Evolutionary conservation across 805 yeast genomes (phyloP).

Genomic region (Brettanomyces sp.): DNA sequence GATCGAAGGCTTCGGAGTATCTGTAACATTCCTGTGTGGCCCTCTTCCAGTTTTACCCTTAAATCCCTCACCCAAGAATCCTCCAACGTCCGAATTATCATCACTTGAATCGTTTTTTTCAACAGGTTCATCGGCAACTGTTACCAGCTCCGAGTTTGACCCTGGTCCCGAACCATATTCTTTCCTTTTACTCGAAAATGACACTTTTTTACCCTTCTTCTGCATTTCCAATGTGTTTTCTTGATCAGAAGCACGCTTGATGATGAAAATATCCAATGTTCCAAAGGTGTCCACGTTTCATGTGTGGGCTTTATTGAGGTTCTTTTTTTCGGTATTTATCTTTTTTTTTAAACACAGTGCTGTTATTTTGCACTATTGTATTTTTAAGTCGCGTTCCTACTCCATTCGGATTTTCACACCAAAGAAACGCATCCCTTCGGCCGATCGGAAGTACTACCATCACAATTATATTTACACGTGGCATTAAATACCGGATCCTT

Average conservation of each 20-base stretch:
- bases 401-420: no score
- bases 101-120: not conserved
- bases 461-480: no score
- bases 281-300: no score
- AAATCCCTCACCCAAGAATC: not conserved
- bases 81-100: not conserved
- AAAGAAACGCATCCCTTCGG: no score
- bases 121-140: not conserved
- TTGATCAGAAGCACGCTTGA: not conserved
- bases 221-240: not conserved
- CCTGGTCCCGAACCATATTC: not conserved
- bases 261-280: no score
- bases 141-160: not conserved
- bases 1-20: slow-evolving; percentile 1
- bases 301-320: no score
- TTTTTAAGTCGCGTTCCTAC: no score
- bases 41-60: not conserved
- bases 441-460: no score
- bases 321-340: no score
- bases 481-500: no score
- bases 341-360: no score
- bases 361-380: no score
- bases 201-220: slow-evolving; percentile 1
- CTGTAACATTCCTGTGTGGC: not conserved
- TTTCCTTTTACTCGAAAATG: not conserved